Conservation (phyloP, 371 early-diverging fungal genomes). For the Zychaea mexicana region DNA sequence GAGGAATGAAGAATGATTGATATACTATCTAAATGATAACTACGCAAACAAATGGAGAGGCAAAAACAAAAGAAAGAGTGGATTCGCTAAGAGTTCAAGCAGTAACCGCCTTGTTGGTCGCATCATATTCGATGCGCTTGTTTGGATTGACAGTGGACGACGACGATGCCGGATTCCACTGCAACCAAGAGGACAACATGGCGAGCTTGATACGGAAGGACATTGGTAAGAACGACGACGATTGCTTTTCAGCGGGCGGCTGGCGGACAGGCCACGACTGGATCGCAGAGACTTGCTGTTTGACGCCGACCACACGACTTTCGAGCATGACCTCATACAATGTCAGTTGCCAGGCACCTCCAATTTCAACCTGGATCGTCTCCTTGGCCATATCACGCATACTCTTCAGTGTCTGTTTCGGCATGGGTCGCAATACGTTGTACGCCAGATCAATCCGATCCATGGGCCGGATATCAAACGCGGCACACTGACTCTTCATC, state of each 20-base stretch:
- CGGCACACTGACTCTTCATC: slow-evolving; percentile 10
- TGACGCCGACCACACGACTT: slow-evolving; percentile 22
- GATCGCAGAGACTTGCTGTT: slow-evolving; percentile 19
- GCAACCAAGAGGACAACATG: slow-evolving; percentile 22
- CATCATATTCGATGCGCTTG: slow-evolving; percentile 6
- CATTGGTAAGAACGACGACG: slow-evolving; percentile 19
- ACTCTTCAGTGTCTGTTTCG: background rate
- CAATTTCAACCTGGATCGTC: slow-evolving; percentile 13
- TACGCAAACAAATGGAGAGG: no score
- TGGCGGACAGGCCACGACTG: slow-evolving; percentile 21
- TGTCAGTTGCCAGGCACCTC: slow-evolving; percentile 18
- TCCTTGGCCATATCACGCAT: slow-evolving; percentile 18
- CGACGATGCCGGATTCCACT: no score
- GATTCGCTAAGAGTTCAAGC: background rate
- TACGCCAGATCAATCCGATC: slow-evolving; percentile 23
- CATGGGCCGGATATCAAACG: slow-evolving; percentile 20
- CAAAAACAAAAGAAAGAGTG: no score
- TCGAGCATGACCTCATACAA: slow-evolving; percentile 27
- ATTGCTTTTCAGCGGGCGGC: background rate
- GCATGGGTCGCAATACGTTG: slow-evolving; percentile 20
- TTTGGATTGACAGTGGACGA: background rate
- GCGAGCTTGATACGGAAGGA: slow-evolving; percentile 24
- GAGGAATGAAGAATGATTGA: no score
- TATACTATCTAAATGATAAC: no score
- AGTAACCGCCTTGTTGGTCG: background rate